Conservation (phyloP, 371 early-diverging fungal species). For the Mucor plumbeus region DNA sequence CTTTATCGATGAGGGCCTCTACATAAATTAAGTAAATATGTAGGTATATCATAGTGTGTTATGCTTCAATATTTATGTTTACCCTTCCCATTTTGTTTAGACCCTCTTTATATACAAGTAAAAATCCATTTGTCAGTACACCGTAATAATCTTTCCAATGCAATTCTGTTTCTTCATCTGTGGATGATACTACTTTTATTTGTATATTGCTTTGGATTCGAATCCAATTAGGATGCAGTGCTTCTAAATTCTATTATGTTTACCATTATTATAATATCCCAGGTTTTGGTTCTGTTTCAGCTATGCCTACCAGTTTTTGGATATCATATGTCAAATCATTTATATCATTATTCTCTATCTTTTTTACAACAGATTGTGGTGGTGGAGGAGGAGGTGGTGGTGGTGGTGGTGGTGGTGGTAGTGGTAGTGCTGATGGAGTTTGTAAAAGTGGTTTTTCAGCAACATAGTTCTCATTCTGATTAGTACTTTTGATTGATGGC, state of each 20-base stretch:
- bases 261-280: too few species aligned
- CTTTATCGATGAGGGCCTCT: constrained; percentile 23
- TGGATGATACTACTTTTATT: constrained; percentile 38
- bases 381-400: background rate
- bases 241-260: constrained; percentile 38
- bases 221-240: constrained; percentile 38
- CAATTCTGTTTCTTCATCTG: constrained; percentile 34
- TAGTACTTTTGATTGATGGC: background rate
- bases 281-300: background rate
- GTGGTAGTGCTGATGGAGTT: background rate
- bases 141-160: constrained; percentile 49
- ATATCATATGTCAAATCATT: constrained; percentile 11
- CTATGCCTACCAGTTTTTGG: constrained; percentile 9
- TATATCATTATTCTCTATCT: background rate
- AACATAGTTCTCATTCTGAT: background rate
- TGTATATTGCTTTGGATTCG: constrained; percentile 42
- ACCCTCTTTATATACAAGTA: constrained; percentile 45
- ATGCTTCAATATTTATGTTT: background rate
- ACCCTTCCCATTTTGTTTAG: constrained; percentile 26
- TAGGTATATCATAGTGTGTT: too few species aligned
- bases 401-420: too few species aligned
- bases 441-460: too few species aligned
- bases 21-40: background rate
- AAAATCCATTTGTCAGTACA: constrained; percentile 42
- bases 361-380: background rate